These are phyloP conservation scores for Amaranthus cruentus DNA, from an alignment of 148 eudicot species.

Conservation along the genomic window DNA sequence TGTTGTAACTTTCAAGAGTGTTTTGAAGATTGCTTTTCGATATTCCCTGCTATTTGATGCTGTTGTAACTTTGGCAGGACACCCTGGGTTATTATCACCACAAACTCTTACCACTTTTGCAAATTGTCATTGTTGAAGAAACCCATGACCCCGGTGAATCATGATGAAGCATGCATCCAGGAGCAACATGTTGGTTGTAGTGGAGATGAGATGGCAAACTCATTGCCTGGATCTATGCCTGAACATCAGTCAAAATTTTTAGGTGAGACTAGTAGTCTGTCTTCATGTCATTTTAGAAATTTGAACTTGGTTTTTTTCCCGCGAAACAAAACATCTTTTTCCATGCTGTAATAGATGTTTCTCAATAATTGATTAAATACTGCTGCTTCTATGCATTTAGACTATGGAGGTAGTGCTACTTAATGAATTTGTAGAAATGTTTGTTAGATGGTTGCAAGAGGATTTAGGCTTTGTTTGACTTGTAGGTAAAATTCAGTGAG, in stretches of 20 bases:
- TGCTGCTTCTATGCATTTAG: neutral
- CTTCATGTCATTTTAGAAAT: neutral
- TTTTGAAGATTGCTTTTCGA: neutral
- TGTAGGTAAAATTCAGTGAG: neutral
- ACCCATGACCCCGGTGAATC: slow-evolving; percentile 28
- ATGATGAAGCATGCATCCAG: slow-evolving; percentile 21
- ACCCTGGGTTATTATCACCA: slow-evolving; percentile 50
- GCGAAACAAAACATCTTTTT: neutral
- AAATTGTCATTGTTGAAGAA: slow-evolving; percentile 62
- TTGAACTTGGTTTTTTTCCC: neutral
- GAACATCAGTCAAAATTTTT: slow-evolving; percentile 16
- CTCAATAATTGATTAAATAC: neutral
- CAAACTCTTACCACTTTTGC: slow-evolving; percentile 78
- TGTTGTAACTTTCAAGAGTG: neutral
- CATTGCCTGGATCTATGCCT: slow-evolving; percentile 8
- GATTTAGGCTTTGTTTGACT: neutral
- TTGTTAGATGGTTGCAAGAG: neutral
- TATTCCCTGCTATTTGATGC: neutral
- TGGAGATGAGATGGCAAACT: slow-evolving; percentile 20
- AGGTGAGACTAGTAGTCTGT: slow-evolving; percentile 26
- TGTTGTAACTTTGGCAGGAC: slow-evolving; percentile 34
- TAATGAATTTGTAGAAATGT: neutral
- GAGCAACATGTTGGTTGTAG: slow-evolving; percentile 21
- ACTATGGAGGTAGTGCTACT: neutral
- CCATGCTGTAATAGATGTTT: neutral